Base-by-base conservation (phyloP, 371 early-diverging fungal species). In the Rhizopus sp. region DNA sequence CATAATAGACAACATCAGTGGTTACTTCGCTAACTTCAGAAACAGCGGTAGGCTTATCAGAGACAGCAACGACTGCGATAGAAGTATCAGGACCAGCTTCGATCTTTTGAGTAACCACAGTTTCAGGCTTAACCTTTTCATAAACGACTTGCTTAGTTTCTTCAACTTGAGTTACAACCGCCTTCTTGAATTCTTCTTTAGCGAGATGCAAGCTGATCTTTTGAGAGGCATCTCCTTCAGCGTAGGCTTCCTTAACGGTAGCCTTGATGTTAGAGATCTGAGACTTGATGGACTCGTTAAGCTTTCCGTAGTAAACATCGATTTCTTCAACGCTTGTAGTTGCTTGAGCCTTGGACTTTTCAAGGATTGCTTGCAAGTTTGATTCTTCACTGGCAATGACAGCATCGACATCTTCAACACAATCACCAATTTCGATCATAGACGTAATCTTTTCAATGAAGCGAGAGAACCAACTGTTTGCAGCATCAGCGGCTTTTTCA, bases 381-480 rank as follows among this genome's bases (percentile, higher is more conserved):
- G 50, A 40, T 40, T 60, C 42, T 49, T 60, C 60, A 17, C 49
- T 35, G 32, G 35, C 51, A 38, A 61, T 55, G 34, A 31, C 50
- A 44, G 61, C 41, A 10, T 61, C 15, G 0, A 60, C 46, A 15
- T 55, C 47, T 23, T 62, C 62, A 23, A 44, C n/a, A 47, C 57
- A 62, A 5, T 62, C 56, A 15, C 62, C 62, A 40, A 62, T 32
- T 16, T 51, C 59, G 37, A 59, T 17, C 59, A 59, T 51, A 17
- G 42, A 33, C 10, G 30, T 59, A 8, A 60, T 29, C 47, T 60
- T 60, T n/a, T 60, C 53, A 41, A 50, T 12, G 5, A 60, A 54
- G 10, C 35, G n/a, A 41, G 40, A 37, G 8, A 60, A 60, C 60
- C 60, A 60, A 30, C 37, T 33, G 31, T 59, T 46, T 13, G 48